Evolutionary conservation across 345 rosid species (phyloP).

Genomic region (Trapa bicornis): DNA sequence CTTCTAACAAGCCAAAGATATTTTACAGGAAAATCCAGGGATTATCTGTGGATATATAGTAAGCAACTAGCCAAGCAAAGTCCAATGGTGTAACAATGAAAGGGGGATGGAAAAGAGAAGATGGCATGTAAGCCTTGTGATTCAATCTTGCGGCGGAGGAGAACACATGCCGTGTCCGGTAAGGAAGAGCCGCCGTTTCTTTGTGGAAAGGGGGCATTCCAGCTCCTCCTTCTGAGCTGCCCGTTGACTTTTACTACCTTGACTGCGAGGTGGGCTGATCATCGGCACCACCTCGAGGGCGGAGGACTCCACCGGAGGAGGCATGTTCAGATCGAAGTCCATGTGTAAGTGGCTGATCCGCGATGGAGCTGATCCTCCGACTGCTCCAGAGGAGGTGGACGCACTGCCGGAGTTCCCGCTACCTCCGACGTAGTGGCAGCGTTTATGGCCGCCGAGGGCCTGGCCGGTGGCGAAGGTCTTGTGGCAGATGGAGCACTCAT

Average conservation of each 20-base stretch:
- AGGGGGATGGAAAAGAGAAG: background rate
- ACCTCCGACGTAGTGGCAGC: constrained; percentile 87
- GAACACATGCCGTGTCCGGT: constrained; percentile 1
- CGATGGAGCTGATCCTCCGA: constrained; percentile 3
- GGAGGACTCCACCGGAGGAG: constrained; percentile 57
- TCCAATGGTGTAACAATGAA: background rate
- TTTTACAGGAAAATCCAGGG: too few relatives aligned
- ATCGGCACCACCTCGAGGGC: background rate
- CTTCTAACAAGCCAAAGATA: too few relatives aligned
- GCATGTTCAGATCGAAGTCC: constrained; percentile 71
- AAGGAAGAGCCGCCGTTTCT: constrained; percentile 42
- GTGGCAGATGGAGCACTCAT: constrained; percentile 89
- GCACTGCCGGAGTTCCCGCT: constrained; percentile 8
- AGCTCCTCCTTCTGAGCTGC: constrained; percentile 45
- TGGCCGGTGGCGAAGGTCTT: constrained; percentile 84
- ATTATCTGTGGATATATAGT: constrained; percentile 5
- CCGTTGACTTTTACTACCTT: background rate
- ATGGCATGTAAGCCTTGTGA: constrained; percentile 3
- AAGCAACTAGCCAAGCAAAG: background rate
- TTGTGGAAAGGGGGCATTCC: constrained; percentile 50
- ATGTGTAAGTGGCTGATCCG: constrained; percentile 21
- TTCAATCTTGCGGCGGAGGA: constrained; percentile 7
- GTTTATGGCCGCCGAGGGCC: constrained; percentile 95
- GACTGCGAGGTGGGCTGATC: background rate
- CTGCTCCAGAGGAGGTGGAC: constrained; percentile 21